Base-by-base conservation (phyloP, 1,284 basidiomycete species). In the Golubevia pallescens region DNA sequence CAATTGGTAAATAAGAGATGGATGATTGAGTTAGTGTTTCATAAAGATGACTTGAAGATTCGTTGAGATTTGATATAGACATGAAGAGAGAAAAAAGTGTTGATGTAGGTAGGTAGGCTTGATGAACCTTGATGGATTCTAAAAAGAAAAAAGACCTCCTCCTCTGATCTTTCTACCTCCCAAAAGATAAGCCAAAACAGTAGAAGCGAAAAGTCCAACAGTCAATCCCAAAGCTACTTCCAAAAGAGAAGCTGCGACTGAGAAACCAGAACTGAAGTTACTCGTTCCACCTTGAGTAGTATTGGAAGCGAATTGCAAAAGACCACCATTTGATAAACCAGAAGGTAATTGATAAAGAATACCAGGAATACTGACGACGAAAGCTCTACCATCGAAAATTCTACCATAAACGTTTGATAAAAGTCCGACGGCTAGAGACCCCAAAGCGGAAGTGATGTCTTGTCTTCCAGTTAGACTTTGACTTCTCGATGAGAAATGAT, bases 321-420 rank as follows among this genome's bases (percentile, higher is more conserved):
- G 88, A 48, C 93, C 93, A 24, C 92, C 92, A 65, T 91, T 92
- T 4, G 91, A 90, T n/a, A 95, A 88, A 62, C 93, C 94, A 10
- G 92, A 92, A 0, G 93, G 94, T 0, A 95, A 89, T 87, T 95
- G 93, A 86, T 94, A 93, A 16, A 95, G 87, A 64, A 95, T 93
- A 58, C 93, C 92, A 20, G 84, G 65, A 6, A 77, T 73, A 6
- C 74, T 84, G 6, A 93, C 89, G 20, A 92, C 91, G 75, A 93
- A 94, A 1, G 91, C 90, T 62, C 92, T 92, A 1, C 92, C 92
- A 38, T 89, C 88, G 82, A 92, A 92, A 86, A 94, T 89, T 54
- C 92, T 90, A 8, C 92, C 93, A 71, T 93, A 95, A 13, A 94
- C 58, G 84, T 95, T 95, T 34, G 93, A 90, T 54, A 94, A 87